Evolutionary conservation across 2,329 filamentous ascomycete genomes (phyloP).

Genomic region (Huntiella bhutanensis): DNA sequence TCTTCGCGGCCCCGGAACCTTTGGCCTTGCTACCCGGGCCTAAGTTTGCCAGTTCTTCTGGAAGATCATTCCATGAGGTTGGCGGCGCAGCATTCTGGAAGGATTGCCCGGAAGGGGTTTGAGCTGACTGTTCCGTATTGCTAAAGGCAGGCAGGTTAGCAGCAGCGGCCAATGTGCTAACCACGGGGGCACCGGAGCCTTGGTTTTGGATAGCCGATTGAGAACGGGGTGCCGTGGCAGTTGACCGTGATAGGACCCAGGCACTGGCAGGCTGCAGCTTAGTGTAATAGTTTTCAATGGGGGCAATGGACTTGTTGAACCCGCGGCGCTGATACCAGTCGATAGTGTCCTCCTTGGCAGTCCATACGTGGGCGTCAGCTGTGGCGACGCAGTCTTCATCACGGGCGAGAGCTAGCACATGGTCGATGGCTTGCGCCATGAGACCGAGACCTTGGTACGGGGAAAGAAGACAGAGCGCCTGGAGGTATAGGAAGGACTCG

Average conservation of each 20-base stretch:
- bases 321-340: constrained; percentile 42
- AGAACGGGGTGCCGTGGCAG: constrained; percentile 4
- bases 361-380: constrained; percentile 50
- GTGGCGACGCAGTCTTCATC: constrained; percentile 22
- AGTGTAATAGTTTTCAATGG: constrained; percentile 41
- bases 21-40: constrained; percentile 30
- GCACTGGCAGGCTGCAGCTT: constrained; percentile 42
- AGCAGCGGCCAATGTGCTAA: constrained; percentile 10
- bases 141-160: constrained; percentile 1
- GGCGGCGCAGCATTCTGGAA: constrained; percentile 41
- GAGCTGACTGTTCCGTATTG: constrained; percentile 8
- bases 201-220: constrained; percentile 10
- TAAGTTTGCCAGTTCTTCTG: constrained; percentile 34
- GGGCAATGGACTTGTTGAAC: constrained; percentile 29
- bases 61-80: constrained; percentile 48
- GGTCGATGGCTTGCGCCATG: constrained; percentile 35
- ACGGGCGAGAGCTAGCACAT: constrained; percentile 25
- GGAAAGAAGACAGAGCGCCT: constrained; percentile 42
- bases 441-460: constrained; percentile 44
- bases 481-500: constrained; percentile 39
- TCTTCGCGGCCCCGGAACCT: constrained; percentile 33
- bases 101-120: constrained; percentile 22
- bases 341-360: constrained; percentile 42
- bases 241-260: constrained; percentile 33
- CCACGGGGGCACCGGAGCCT: constrained; percentile 8